These are phyloP conservation scores for Phoma sp. DNA, from an alignment of 2,329 filamentous ascomycete genomes.

Conservation along the genomic window DNA sequence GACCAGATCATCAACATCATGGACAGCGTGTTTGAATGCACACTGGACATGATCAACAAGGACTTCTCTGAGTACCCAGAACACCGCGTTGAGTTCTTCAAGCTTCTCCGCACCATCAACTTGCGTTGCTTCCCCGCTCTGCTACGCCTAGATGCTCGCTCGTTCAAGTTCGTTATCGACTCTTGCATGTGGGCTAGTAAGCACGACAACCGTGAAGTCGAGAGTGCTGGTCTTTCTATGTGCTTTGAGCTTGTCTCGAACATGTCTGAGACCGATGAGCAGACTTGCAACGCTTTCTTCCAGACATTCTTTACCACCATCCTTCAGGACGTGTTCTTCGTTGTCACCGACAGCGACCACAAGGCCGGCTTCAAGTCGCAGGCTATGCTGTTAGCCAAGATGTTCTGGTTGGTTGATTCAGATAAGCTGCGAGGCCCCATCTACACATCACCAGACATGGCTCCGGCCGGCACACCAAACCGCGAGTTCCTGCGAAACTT, in stretches of 20 bases:
- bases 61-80: constrained; percentile 99
- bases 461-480: constrained; percentile 82
- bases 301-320: constrained; percentile 96
- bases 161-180: constrained; percentile 99
- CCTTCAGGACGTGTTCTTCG: constrained; percentile 97
- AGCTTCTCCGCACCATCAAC: constrained; percentile 93
- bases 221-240: constrained; percentile 96
- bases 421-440: constrained; percentile 94
- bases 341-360: constrained; percentile 95
- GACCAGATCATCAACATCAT: constrained; percentile 97
- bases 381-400: constrained; percentile 88
- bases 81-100: constrained; percentile 99
- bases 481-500: constrained; percentile 90
- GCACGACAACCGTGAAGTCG: constrained; percentile 97
- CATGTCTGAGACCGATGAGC: constrained; percentile 87
- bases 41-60: constrained; percentile 99
- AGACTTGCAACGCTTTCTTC: constrained; percentile 94
- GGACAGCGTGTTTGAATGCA: constrained; percentile 98
- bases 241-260: constrained; percentile 97
- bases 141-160: constrained; percentile 90
- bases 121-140: constrained; percentile 95
- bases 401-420: constrained; percentile 93
- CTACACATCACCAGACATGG: constrained; percentile 80
- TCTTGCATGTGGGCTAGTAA: constrained; percentile 99
- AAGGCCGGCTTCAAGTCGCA: constrained; percentile 99